phyloP scores from a whole-genome alignment of 2,329 filamentous ascomycete species.

The Bipolaris gigantea region DNA sequence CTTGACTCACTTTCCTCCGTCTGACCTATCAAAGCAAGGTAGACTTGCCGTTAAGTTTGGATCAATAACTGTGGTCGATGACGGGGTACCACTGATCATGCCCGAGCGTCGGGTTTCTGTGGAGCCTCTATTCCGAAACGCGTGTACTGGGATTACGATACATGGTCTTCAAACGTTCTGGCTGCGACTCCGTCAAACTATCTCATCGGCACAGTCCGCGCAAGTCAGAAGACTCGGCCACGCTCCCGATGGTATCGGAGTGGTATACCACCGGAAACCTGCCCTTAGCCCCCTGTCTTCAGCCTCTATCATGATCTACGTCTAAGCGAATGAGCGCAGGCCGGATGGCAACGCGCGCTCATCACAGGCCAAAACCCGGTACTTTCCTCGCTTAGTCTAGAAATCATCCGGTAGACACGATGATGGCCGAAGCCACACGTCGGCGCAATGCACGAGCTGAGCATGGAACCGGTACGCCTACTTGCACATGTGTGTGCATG shows the following conservation, averaged over 20 bases:
- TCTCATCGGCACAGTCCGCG: background rate
- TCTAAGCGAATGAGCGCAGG: background rate
- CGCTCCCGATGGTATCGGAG: background rate
- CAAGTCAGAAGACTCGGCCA: background rate
- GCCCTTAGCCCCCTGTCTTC: background rate
- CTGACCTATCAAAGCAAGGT: no score
- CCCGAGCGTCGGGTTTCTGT: no score
- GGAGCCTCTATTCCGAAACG: no score
- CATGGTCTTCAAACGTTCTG: background rate
- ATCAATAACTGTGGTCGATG: no score
- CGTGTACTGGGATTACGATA: no score
- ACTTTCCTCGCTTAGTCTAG: background rate
- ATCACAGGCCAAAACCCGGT: background rate
- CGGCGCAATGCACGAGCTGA: constrained; percentile 1
- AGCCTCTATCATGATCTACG: background rate
- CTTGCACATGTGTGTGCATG: background rate
- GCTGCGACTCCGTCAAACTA: background rate
- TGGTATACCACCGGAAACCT: background rate
- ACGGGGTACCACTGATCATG: no score
- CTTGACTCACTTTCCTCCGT: no score
- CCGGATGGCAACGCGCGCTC: background rate
- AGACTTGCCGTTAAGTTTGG: no score
- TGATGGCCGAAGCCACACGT: background rate
- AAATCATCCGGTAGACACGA: constrained; percentile 1
- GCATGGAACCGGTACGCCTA: background rate